Conservation (phyloP, 2,329 filamentous ascomycete genomes). For the Talaromyces sp. region DNA sequence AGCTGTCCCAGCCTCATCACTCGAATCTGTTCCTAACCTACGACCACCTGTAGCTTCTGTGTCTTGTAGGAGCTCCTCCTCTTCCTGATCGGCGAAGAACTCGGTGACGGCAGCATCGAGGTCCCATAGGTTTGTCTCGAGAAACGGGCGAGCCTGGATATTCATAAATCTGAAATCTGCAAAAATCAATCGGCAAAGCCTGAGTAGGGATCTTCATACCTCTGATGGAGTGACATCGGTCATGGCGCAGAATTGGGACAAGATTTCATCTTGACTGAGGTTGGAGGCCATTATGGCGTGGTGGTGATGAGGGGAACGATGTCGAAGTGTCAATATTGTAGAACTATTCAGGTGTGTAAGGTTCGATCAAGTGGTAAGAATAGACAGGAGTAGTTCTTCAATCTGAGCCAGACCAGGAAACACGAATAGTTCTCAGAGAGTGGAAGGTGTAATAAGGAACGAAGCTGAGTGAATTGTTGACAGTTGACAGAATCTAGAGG, state of each 20-base stretch:
- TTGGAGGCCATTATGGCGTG: conserved; percentile 32
- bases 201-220: conserved; percentile 36
- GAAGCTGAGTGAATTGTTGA: conserved; percentile 10
- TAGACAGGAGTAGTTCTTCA: neutral
- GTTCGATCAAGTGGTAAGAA: neutral
- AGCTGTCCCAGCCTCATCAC: conserved; percentile 27
- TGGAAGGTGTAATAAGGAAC: conserved; percentile 6
- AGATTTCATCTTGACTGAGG: conserved; percentile 40
- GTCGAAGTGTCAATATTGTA: neutral
- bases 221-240: conserved; percentile 51
- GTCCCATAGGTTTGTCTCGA: conserved; percentile 64
- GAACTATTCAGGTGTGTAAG: neutral
- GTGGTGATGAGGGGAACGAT: conserved; percentile 9
- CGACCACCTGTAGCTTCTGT: conserved; percentile 27
- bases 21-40: conserved; percentile 24
- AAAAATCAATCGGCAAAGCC: no score
- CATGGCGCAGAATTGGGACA: conserved; percentile 54
- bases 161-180: neutral
- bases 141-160: conserved; percentile 62
- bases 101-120: conserved; percentile 59
- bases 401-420: neutral
- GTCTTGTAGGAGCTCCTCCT: conserved; percentile 34
- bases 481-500: neutral
- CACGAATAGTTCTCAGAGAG: neutral
- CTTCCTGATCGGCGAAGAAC: conserved; percentile 54